Conservation (phyloP, 1,139 yeast species). For the Diutina sp. region DNA sequence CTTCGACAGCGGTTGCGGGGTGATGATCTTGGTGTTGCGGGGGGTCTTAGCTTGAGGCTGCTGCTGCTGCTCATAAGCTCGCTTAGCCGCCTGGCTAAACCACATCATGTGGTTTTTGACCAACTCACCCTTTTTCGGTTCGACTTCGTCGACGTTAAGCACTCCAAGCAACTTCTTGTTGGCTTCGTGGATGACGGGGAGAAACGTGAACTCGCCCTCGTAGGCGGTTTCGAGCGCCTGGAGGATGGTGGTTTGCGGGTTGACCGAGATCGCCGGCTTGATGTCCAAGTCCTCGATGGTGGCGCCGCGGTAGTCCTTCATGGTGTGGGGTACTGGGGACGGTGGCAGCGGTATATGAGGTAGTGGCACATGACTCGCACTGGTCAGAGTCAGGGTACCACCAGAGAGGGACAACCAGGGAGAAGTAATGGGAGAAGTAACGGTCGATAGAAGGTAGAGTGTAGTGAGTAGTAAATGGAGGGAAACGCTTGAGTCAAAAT, state of each 20-base stretch:
- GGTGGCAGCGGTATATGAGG: not conserved
- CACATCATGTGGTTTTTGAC: conserved; percentile 28
- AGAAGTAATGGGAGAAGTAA: too few species aligned
- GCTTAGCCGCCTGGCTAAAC: conserved; percentile 27
- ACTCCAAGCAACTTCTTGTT: conserved; percentile 43
- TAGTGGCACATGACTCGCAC: not conserved
- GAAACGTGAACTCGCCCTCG: conserved; percentile 43
- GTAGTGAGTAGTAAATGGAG: too few species aligned
- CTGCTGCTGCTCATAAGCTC: conserved; percentile 15
- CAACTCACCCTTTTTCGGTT: conserved; percentile 10
- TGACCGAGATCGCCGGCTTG: conserved; percentile 46
- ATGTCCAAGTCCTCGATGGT: conserved; percentile 52
- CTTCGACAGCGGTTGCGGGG: conserved; percentile 14
- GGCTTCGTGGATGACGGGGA: conserved; percentile 43
- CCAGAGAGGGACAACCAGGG: too few species aligned
- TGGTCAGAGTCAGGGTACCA: not conserved
- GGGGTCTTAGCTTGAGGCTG: conserved; percentile 12
- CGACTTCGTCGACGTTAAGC: conserved; percentile 35
- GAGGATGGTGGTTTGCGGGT: conserved; percentile 35
- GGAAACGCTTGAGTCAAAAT: too few species aligned
- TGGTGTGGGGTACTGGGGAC: conserved; percentile 7
- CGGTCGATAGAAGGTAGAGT: too few species aligned
- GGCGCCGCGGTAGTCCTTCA: conserved; percentile 35
- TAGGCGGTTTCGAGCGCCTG: conserved; percentile 38
- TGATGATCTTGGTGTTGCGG: conserved; percentile 15